phyloP scores from a whole-genome alignment of 306 rosid genomes.

The Quercus dentata region DNA sequence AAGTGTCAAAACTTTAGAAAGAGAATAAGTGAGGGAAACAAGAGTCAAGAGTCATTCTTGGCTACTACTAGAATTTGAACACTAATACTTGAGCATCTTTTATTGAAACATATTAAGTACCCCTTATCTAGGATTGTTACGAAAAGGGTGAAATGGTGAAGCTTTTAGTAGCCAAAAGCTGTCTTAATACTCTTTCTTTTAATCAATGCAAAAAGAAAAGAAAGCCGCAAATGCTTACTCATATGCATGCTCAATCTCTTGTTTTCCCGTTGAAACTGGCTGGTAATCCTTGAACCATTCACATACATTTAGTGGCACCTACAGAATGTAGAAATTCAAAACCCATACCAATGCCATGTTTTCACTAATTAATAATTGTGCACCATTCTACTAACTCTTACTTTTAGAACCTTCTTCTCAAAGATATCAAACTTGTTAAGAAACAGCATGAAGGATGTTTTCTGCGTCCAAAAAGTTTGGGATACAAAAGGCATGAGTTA shows the following conservation, averaged over 20 bases:
- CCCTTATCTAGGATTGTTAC: too few species aligned
- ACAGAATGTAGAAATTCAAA: slow-evolving; percentile 33
- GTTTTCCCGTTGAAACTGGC: slow-evolving; percentile 86
- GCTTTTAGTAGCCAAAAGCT: slow-evolving; percentile 14
- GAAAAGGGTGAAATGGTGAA: background rate
- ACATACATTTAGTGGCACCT: slow-evolving; percentile 89
- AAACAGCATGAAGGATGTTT: slow-evolving; percentile 97
- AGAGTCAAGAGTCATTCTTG: background rate
- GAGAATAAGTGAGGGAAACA: background rate
- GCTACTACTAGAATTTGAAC: background rate
- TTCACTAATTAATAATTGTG: slow-evolving; percentile 14
- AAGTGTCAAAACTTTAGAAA: too few species aligned
- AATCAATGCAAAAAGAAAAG: background rate
- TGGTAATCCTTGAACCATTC: slow-evolving; percentile 97
- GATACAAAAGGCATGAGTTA: slow-evolving; percentile 16
- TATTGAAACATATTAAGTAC: too few species aligned
- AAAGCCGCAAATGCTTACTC: slow-evolving; percentile 57
- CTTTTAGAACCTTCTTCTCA: slow-evolving; percentile 88
- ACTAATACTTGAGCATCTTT: too few species aligned
- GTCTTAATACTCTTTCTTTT: slow-evolving; percentile 11
- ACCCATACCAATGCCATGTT: slow-evolving; percentile 17
- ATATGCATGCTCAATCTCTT: slow-evolving; percentile 88
- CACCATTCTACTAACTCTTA: slow-evolving; percentile 36
- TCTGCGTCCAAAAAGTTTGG: slow-evolving; percentile 44
- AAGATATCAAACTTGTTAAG: slow-evolving; percentile 95